These are phyloP conservation scores for Trapa bicornis DNA, from an alignment of 345 rosid genomes.

Conservation along the genomic window DNA sequence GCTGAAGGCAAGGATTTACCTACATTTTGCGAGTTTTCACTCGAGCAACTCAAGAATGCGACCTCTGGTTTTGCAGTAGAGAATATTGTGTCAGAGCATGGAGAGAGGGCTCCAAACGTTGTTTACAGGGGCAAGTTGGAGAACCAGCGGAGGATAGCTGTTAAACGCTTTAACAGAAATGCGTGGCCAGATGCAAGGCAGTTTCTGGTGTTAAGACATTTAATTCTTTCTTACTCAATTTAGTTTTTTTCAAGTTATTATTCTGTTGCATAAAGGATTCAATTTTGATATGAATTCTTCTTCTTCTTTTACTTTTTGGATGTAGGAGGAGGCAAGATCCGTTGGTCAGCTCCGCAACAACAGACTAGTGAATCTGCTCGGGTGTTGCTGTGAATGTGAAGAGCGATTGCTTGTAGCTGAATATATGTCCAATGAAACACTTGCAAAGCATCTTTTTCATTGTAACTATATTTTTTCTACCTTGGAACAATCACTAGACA, in stretches of 20 bases:
- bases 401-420: conserved; percentile 93
- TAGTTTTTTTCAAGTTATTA: not conserved
- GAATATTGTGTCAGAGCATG: conserved; percentile 91
- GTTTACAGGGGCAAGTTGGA: conserved; percentile 88
- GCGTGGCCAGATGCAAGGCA: conserved; percentile 93
- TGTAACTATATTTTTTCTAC: conserved; percentile 29
- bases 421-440: conserved; percentile 81
- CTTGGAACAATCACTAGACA: not conserved
- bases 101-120: conserved; percentile 93
- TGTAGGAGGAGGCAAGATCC: conserved; percentile 81
- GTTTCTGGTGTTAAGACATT: conserved; percentile 41
- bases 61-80: conserved; percentile 82
- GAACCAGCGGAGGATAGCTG: conserved; percentile 68
- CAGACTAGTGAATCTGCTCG: conserved; percentile 79
- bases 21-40: conserved; percentile 56
- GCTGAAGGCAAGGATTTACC: conserved; percentile 37
- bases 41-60: conserved; percentile 67
- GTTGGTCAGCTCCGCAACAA: conserved; percentile 72
- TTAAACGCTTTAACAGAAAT: conserved; percentile 69
- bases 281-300: not conserved
- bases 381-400: conserved; percentile 78
- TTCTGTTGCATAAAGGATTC: not conserved
- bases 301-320: conserved; percentile 1
- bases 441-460: conserved; percentile 90
- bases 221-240: not conserved